Percentiles rank a stretch among this genome's conserved stretches.
These are phyloP conservation scores for Cryptococcus sp. DNA, from an alignment of 1,284 basidiomycete genomes.

Conservation along the genomic window DNA sequence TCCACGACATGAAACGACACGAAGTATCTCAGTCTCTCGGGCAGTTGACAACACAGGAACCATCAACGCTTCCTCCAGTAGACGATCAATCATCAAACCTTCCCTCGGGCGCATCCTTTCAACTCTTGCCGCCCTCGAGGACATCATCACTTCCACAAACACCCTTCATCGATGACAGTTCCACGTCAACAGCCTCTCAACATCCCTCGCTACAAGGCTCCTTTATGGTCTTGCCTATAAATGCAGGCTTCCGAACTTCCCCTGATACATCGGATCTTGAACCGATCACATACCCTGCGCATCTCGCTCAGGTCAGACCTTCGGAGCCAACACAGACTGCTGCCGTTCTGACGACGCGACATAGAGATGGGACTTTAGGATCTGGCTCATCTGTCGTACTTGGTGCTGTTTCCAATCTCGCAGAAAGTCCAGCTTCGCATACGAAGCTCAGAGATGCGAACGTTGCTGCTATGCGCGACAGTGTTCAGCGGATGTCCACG, in stretches of 20 bases:
- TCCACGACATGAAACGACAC: constrained; percentile 8
- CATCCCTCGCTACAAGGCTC: no score
- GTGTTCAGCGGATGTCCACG: constrained; percentile 1
- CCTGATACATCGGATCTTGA: constrained; percentile 25
- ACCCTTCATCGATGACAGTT: constrained; percentile 2
- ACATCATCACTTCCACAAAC: constrained; percentile 16
- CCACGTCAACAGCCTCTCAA: no score
- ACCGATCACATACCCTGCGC: constrained; percentile 32
- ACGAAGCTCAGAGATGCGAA: not conserved
- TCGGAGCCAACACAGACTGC: constrained; percentile 8
- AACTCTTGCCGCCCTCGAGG: constrained; percentile 19
- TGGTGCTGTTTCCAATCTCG: constrained; percentile 11
- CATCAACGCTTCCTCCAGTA: constrained; percentile 7
- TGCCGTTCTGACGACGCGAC: not conserved
- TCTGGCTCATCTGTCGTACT: not conserved
- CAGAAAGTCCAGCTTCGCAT: no score
- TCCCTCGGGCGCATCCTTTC: not conserved
- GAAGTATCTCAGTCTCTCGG: constrained; percentile 18
- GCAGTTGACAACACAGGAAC: constrained; percentile 11
- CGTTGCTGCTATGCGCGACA: constrained; percentile 18
- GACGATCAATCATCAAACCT: not conserved
- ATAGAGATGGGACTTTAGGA: not conserved
- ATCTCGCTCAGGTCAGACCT: constrained; percentile 30
- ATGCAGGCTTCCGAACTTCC: not conserved
- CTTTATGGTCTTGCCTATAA: no score